Evolutionary conservation across 2,329 filamentous ascomycete genomes (phyloP).

Genomic region (Ambrosiella beaveri): DNA sequence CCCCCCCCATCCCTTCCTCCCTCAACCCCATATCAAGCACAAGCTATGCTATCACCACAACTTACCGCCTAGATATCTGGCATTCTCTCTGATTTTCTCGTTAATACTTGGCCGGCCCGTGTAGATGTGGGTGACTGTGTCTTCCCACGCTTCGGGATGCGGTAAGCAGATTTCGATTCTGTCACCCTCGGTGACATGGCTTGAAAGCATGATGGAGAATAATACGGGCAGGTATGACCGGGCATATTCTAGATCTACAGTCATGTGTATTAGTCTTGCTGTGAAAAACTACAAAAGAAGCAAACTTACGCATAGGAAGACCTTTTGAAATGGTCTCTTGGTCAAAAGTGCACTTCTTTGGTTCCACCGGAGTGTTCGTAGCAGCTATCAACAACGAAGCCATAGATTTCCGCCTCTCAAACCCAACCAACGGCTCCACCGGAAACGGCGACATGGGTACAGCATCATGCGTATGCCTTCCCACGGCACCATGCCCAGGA

Average conservation of each 20-base stretch:
- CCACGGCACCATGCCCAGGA: neutral
- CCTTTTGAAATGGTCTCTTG: slow-evolving; percentile 16
- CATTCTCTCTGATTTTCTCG: slow-evolving; percentile 32
- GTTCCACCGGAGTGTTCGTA: neutral
- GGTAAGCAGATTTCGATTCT: slow-evolving; percentile 40
- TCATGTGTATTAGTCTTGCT: neutral
- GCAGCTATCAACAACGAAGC: slow-evolving; percentile 1
- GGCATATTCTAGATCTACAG: slow-evolving; percentile 30
- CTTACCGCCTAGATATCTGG: slow-evolving; percentile 36
- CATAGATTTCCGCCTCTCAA: slow-evolving; percentile 9
- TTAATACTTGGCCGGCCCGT: slow-evolving; percentile 31
- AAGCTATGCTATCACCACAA: neutral
- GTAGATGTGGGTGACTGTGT: slow-evolving; percentile 39
- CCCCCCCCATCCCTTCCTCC: no score
- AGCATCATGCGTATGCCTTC: neutral
- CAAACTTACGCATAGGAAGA: slow-evolving; percentile 31
- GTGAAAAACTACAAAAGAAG: slow-evolving; percentile 4
- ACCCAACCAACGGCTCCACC: slow-evolving; percentile 6
- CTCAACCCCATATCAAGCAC: neutral
- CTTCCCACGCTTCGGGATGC: slow-evolving; percentile 35
- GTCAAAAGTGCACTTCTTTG: neutral
- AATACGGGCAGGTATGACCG: slow-evolving; percentile 34
- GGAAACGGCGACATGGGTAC: slow-evolving; percentile 8
- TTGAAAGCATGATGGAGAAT: slow-evolving; percentile 36
- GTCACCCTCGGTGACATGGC: slow-evolving; percentile 34